Evolutionary conservation across 139 green algal species (phyloP).

Genomic region (Closterium sp.): DNA sequence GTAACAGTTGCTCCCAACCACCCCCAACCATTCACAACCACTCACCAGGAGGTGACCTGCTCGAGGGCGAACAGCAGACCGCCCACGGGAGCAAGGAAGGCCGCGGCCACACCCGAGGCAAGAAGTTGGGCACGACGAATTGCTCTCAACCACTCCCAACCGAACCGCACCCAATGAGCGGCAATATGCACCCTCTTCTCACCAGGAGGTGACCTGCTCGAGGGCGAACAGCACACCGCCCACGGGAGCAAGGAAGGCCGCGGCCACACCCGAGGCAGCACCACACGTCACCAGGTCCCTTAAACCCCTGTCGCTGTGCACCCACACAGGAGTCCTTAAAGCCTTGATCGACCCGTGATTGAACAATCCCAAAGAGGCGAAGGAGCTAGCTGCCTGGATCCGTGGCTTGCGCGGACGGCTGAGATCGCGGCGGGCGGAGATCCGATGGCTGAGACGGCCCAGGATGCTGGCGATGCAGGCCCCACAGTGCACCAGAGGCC

Average conservation of each 20-base stretch:
- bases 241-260: conserved; percentile 78
- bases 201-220: conserved; percentile 66
- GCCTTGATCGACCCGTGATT: conserved; percentile 31
- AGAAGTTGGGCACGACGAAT: too few relatives aligned
- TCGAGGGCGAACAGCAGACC: conserved; percentile 85
- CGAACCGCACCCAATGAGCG: too few relatives aligned
- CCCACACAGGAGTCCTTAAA: conserved; percentile 42
- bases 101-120: conserved; percentile 74
- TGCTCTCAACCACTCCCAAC: background rate
- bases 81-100: conserved; percentile 77
- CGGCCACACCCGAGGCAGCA: conserved; percentile 73
- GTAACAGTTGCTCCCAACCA: too few relatives aligned
- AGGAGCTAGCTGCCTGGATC: background rate
- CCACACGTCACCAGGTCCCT: conserved; percentile 63
- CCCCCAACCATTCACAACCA: background rate
- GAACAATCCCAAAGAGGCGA: background rate
- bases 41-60: conserved; percentile 65
- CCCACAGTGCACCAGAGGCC: conserved; percentile 78
- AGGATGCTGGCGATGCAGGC: conserved; percentile 65
- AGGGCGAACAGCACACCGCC: conserved; percentile 85
- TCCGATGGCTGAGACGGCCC: conserved; percentile 5
- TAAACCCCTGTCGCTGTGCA: conserved; percentile 53
- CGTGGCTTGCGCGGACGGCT: background rate
- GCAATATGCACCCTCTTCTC: too few relatives aligned
- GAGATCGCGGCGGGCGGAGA: background rate